phyloP scores from a whole-genome alignment of 495 filamentous ascomycete species.

The Hypoxylon intermedium region DNA sequence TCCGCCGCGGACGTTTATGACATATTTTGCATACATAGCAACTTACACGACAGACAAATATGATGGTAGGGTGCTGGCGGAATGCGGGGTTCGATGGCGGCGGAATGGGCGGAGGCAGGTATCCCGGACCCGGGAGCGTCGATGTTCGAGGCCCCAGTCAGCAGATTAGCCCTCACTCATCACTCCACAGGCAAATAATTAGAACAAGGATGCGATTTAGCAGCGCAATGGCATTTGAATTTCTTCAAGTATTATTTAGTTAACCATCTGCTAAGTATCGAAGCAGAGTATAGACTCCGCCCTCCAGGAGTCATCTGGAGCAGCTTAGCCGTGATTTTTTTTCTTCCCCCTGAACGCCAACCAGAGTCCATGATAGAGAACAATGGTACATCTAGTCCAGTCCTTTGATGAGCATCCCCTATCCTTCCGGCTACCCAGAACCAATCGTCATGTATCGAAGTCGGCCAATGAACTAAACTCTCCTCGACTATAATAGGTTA shows the following conservation, averaged over 20 bases:
- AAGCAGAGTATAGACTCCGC: neutral
- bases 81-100: too few species aligned
- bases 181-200: neutral
- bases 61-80: too few species aligned
- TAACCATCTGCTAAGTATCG: neutral
- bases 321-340: neutral
- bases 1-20: too few species aligned
- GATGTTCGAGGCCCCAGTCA: too few species aligned
- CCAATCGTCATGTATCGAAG: conserved; percentile 13
- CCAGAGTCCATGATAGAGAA: conserved; percentile 8
- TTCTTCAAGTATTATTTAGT: conserved; percentile 2
- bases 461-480: neutral
- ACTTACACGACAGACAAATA: too few species aligned
- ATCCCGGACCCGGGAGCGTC: too few species aligned
- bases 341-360: conserved; percentile 27
- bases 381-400: conserved; percentile 17
- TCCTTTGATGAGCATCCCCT: conserved; percentile 8
- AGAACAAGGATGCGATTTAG: neutral
- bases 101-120: too few species aligned
- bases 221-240: neutral
- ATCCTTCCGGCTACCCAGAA: conserved; percentile 32
- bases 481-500: neutral
- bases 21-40: too few species aligned
- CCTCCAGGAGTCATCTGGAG: conserved; percentile 6
- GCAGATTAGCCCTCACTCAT: neutral